A percentile compares a stretch with the other conserved stretches of the same genome.
Evolutionary conservation across 2,329 filamentous ascomycete genomes (phyloP).

Genomic region (Coleophoma eucalyptorum): DNA sequence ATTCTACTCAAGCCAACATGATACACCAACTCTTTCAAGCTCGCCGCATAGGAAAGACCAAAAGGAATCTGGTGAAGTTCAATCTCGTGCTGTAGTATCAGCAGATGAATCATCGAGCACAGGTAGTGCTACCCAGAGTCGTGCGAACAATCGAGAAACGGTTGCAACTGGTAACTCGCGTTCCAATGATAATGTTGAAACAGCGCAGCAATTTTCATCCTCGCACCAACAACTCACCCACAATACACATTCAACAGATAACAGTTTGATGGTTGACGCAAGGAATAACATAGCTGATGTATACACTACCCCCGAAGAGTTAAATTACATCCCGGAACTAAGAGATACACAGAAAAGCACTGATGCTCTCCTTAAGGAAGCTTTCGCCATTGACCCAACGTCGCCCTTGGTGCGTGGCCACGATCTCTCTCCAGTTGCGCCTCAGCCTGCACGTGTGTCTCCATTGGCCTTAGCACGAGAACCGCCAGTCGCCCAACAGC

Average conservation of each 20-base stretch:
- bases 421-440: constrained; percentile 69
- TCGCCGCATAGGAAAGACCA: constrained; percentile 22
- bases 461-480: constrained; percentile 44
- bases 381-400: constrained; percentile 35
- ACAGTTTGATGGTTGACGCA: neutral
- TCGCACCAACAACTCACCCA: constrained; percentile 10
- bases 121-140: constrained; percentile 14
- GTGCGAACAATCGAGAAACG: constrained; percentile 16
- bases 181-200: constrained; percentile 24
- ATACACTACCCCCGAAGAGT: neutral
- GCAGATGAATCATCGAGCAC: constrained; percentile 15
- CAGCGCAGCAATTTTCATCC: constrained; percentile 11
- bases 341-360: constrained; percentile 29
- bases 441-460: constrained; percentile 70
- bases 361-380: constrained; percentile 33
- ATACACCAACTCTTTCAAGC: constrained; percentile 60
- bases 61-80: constrained; percentile 18
- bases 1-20: constrained; percentile 92
- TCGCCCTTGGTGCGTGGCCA: constrained; percentile 69
- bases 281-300: too few relatives aligned
- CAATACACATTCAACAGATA: neutral
- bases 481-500: constrained; percentile 23
- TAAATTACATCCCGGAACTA: constrained; percentile 21
- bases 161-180: constrained; percentile 22
- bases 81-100: constrained; percentile 15